phyloP scores from a whole-genome alignment of 2,329 filamentous ascomycete genomes.

The Aquanectria penicillioides region DNA sequence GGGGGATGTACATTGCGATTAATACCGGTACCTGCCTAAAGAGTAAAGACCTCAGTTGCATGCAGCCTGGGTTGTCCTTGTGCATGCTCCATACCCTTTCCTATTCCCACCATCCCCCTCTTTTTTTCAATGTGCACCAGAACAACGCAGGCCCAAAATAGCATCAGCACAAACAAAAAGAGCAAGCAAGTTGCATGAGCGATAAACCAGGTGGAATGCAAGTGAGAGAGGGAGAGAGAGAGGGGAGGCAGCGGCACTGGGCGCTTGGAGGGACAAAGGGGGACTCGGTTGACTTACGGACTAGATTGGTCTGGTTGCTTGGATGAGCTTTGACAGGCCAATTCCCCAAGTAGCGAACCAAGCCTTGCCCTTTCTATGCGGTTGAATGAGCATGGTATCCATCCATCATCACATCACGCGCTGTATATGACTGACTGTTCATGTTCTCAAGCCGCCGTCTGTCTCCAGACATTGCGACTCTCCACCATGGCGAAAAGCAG shows the following conservation, averaged over 20 bases:
- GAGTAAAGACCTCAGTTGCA: neutral
- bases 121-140: neutral
- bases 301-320: conserved; percentile 1
- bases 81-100: too few relatives aligned
- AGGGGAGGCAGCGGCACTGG: neutral
- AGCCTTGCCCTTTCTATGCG: too few relatives aligned
- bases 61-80: neutral
- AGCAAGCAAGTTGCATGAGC: too few relatives aligned
- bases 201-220: too few relatives aligned
- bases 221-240: too few relatives aligned
- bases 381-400: neutral
- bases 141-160: neutral
- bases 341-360: conserved; percentile 10
- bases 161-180: neutral
- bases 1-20: too few relatives aligned
- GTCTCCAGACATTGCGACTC: too few relatives aligned
- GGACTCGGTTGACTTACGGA: too few relatives aligned
- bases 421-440: too few relatives aligned
- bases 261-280: neutral
- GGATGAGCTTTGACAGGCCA: neutral
- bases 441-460: too few relatives aligned
- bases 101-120: neutral
- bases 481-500: too few relatives aligned
- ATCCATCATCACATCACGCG: conserved; percentile 4
- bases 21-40: neutral